Evolutionary conservation across 1,284 basidiomycete species (phyloP), one percentile per base, ranked within the genome.

Genomic region (Marasmius fiardii): DNA sequence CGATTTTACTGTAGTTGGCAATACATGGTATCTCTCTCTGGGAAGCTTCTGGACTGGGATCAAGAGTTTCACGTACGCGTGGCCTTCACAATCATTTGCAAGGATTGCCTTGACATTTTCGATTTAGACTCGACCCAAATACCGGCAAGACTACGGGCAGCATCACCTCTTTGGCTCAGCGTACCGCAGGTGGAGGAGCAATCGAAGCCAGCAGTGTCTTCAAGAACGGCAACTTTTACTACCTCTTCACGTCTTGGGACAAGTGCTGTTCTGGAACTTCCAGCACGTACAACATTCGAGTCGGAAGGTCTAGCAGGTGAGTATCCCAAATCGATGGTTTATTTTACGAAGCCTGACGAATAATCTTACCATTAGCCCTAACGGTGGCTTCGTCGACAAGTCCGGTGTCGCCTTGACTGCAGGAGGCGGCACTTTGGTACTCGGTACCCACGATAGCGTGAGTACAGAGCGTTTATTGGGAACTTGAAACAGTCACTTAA

Each of bases 221-320:
- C 68, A 74, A 80, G 60, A 63, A 68, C 57, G 72, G 72, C 26
- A 71, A 61, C 43, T 83, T 70, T 63, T 83, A 74, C 65, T 85
- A 85, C 60, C 71, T 85, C 24, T 85, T 84, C 67, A 75, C 76
- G 0, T 78, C 75, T 14, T 83, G 80, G 80, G 82, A 82, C 61
- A 70, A 68, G 1, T 84, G 82, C 67, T 85, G 83, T 67, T 43
- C 65, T 26, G 81, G 82, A 3, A 75, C 72, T 14, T 70, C 66
- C 10, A 79, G 79, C 65, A 83, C 81, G 0, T 84, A 84, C 61
- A 83, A 83, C 61, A 82, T 83, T 54, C 76, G 81, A 12, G 82
- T 85, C 28, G 78, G 78, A 11, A 74, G 82, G 28, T 74, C 79
- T 4, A 65, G 71, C 14, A 75, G 66, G 78, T 79, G 58, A 26